Conservation (phyloP, 1,284 basidiomycete species). For the Abortiporus biennis region DNA sequence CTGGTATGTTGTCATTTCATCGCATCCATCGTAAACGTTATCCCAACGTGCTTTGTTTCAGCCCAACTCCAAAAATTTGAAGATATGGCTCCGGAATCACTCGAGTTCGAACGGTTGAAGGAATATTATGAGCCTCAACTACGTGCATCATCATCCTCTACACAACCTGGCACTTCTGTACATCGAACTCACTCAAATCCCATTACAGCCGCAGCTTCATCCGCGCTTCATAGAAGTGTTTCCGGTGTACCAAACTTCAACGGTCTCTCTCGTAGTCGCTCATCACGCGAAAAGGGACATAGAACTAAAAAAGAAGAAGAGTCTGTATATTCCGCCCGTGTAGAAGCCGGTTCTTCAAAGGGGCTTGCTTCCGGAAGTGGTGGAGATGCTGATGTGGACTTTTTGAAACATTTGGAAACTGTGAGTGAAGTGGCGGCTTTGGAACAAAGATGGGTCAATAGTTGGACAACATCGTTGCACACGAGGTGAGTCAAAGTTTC, state of each 20-base stretch:
- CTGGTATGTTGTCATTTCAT: slow-evolving; percentile 45
- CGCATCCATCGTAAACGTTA: background rate
- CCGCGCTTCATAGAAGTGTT: slow-evolving; percentile 75
- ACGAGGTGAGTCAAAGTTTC: slow-evolving; percentile 45
- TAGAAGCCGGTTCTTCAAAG: slow-evolving; percentile 52
- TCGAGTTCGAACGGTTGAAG: slow-evolving; percentile 89
- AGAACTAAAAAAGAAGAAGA: slow-evolving; percentile 61
- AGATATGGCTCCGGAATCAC: slow-evolving; percentile 76
- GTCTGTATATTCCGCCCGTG: slow-evolving; percentile 62
- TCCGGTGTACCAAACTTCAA: slow-evolving; percentile 73
- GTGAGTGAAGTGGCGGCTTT: slow-evolving; percentile 63
- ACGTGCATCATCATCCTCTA: slow-evolving; percentile 67
- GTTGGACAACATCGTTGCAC: slow-evolving; percentile 69
- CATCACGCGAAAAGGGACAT: slow-evolving; percentile 49
- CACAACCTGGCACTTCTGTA: slow-evolving; percentile 38
- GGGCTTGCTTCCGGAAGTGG: slow-evolving; percentile 46
- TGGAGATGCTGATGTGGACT: slow-evolving; percentile 66
- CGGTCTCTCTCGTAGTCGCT: slow-evolving; percentile 48
- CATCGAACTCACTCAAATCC: slow-evolving; percentile 70
- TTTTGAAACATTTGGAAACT: slow-evolving; percentile 55
- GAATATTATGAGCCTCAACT: slow-evolving; percentile 91
- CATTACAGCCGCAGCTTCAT: slow-evolving; percentile 81
- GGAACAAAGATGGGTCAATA: slow-evolving; percentile 77
- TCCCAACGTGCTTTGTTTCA: slow-evolving; percentile 25
- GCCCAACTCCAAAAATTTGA: slow-evolving; percentile 86